Conservation (phyloP, 31 red algal genomes). For the Odonthalia washingtoniensis region DNA sequence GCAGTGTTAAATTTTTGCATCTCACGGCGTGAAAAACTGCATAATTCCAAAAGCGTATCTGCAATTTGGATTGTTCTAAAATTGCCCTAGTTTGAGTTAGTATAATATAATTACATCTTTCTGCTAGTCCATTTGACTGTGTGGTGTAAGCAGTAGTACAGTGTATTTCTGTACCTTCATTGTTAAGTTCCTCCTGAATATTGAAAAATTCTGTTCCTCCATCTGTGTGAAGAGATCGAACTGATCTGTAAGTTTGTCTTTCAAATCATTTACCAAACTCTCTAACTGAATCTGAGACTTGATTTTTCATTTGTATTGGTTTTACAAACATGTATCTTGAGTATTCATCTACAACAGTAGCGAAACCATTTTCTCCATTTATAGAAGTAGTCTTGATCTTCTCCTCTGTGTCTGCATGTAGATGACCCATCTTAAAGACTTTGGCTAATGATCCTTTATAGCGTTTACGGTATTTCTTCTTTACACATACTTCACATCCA, state of each 20-base stretch:
- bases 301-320: constrained; percentile 17
- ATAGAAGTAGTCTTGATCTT: not conserved
- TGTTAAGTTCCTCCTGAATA: not conserved
- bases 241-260: not conserved
- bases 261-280: constrained; percentile 9
- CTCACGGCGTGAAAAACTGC: constrained; percentile 7
- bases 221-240: constrained; percentile 19
- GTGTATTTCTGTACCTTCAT: not conserved
- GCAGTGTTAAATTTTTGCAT: constrained; percentile 15
- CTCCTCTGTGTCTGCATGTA: constrained; percentile 32
- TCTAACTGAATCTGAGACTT: constrained; percentile 28
- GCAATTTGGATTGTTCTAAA: constrained; percentile 16
- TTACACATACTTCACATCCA: constrained; percentile 37
- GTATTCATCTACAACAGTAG: constrained; percentile 39
- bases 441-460: constrained; percentile 24
- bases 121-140: constrained; percentile 36
- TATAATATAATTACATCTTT: constrained; percentile 26
- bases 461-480: constrained; percentile 6
- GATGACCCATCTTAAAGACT: not conserved
- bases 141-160: constrained; percentile 12
- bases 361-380: constrained; percentile 24
- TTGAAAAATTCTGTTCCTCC: constrained; percentile 26
- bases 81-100: not conserved
- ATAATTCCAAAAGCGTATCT: constrained; percentile 18
- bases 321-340: not conserved